A percentile compares a stretch with the other conserved stretches of the same genome.
Conservation (phyloP, 2,329 filamentous ascomycete genomes). For the Talaromyces islandicus region DNA sequence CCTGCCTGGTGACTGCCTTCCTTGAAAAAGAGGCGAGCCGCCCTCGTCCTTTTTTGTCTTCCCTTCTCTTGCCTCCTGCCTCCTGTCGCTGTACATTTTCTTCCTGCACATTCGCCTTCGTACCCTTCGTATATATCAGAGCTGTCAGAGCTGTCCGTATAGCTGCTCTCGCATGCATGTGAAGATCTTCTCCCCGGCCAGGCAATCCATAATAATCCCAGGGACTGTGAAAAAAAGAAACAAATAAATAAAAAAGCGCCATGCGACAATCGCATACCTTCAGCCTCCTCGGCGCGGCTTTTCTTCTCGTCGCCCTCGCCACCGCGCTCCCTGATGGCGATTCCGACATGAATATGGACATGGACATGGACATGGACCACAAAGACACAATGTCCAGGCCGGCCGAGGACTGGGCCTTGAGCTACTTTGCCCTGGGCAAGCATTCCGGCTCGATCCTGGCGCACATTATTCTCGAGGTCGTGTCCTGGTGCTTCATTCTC, state of each 20-base stretch:
- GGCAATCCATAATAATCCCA: neutral
- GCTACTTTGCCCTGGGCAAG: slow-evolving; percentile 38
- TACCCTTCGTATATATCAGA: neutral
- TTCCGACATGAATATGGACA: slow-evolving; percentile 24
- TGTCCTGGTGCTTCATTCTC: slow-evolving; percentile 67
- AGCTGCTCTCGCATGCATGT: neutral
- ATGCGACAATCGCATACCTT: neutral
- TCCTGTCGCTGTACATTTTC: no score
- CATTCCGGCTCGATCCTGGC: slow-evolving; percentile 51
- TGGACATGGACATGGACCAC: slow-evolving; percentile 18
- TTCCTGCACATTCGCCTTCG: neutral
- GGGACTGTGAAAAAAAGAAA: no score
- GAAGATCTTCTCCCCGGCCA: neutral
- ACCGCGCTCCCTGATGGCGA: slow-evolving; percentile 14
- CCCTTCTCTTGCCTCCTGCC: neutral
- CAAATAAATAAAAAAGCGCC: neutral
- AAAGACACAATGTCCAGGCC: slow-evolving; percentile 13
- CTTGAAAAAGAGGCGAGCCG: neutral
- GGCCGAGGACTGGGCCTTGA: slow-evolving; percentile 23
- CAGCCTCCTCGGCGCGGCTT: slow-evolving; percentile 20
- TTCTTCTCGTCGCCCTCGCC: slow-evolving; percentile 22
- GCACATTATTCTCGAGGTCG: slow-evolving; percentile 65
- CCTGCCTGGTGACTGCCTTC: neutral
- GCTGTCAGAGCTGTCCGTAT: neutral
- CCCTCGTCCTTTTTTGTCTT: neutral